Conservation (phyloP, 1,284 basidiomycete genomes). For the Ganoderma lucidum region DNA sequence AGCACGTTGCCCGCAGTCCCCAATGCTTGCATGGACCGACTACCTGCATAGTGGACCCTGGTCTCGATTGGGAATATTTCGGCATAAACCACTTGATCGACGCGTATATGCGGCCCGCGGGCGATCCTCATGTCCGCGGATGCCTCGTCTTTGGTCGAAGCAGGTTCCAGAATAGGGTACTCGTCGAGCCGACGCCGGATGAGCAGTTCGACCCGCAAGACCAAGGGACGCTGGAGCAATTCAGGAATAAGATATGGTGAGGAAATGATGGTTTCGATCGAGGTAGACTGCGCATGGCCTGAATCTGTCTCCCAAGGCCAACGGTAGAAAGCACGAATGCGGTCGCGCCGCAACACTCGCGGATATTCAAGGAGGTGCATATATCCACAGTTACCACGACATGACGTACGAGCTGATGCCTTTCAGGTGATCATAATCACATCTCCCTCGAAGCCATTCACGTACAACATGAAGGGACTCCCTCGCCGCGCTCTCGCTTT, state of each 20-base stretch:
- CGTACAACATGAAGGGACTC: constrained; percentile 44
- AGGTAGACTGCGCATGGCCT: too few relatives aligned
- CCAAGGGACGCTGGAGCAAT: constrained; percentile 28
- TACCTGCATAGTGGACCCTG: not conserved
- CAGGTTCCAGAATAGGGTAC: constrained; percentile 42
- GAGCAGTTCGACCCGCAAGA: constrained; percentile 37
- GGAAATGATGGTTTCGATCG: not conserved
- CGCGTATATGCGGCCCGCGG: not conserved
- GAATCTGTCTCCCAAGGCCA: constrained; percentile 37
- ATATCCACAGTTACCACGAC: not conserved
- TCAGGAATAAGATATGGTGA: constrained; percentile 44
- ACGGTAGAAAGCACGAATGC: constrained; percentile 47
- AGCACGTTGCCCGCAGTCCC: not conserved
- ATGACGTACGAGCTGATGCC: not conserved
- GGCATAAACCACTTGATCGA: not conserved
- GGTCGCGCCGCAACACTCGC: constrained; percentile 49
- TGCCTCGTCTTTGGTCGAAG: constrained; percentile 51
- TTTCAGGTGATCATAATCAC: constrained; percentile 45
- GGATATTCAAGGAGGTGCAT: constrained; percentile 48
- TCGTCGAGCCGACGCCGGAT: constrained; percentile 42
- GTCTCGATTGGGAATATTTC: constrained; percentile 12
- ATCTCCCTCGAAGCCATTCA: constrained; percentile 40
- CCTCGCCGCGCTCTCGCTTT: constrained; percentile 40
- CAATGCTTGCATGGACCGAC: too few relatives aligned
- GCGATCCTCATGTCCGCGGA: constrained; percentile 38